phyloP scores from a whole-genome alignment of 2,329 filamentous ascomycete genomes.

The Aspergillus pseudonomiae region DNA sequence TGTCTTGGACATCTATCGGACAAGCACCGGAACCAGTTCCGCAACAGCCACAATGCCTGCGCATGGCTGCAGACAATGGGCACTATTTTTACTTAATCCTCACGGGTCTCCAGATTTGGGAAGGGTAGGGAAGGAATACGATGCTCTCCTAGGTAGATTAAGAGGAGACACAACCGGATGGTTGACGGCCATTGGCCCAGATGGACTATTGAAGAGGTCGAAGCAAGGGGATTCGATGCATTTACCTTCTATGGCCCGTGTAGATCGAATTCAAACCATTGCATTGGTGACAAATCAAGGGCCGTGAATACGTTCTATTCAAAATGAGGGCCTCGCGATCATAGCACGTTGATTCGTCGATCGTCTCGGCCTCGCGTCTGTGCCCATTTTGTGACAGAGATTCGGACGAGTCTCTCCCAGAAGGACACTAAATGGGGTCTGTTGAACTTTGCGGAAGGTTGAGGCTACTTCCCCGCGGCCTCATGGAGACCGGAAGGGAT shows the following conservation, averaged over 20 bases:
- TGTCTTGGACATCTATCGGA: conserved; percentile 6
- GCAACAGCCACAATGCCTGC: conserved; percentile 16
- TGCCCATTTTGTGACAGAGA: conserved; percentile 39
- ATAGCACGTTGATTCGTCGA: conserved; percentile 34
- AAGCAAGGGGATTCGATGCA: conserved; percentile 41
- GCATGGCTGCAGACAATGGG: conserved; percentile 20
- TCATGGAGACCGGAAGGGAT: conserved; percentile 14
- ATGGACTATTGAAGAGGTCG: conserved; percentile 32
- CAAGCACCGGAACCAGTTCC: conserved; percentile 22
- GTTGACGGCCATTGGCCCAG: conserved; percentile 28
- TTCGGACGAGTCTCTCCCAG: background rate
- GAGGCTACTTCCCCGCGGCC: conserved; percentile 25
- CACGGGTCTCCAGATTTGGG: background rate
- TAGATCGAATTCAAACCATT: conserved; percentile 31
- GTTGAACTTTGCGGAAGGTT: conserved; percentile 29
- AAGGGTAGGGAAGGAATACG: background rate
- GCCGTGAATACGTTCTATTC: conserved; percentile 23
- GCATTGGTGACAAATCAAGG: conserved; percentile 42
- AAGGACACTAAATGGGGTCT: conserved; percentile 2
- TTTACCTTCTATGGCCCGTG: conserved; percentile 29
- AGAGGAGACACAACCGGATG: conserved; percentile 3
- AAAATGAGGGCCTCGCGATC: conserved; percentile 22
- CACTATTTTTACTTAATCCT: conserved; percentile 11
- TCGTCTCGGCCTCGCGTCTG: conserved; percentile 28
- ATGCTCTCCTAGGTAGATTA: background rate